Evolutionary conservation across 2,329 filamentous ascomycete genomes (phyloP).

Genomic region (Alternaria alternata): DNA sequence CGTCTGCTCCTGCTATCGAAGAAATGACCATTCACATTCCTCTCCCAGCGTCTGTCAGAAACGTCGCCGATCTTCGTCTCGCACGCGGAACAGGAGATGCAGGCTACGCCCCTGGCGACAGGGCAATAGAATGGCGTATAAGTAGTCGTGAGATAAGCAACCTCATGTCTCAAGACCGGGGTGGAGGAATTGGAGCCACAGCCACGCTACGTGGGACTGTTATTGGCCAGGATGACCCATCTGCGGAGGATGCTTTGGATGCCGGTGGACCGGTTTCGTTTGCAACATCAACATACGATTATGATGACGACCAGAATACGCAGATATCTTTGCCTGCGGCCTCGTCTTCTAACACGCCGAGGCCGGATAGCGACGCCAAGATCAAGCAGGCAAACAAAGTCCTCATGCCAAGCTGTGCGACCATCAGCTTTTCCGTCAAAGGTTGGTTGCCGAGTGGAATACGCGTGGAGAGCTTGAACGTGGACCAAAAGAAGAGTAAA

Average conservation of each 20-base stretch:
- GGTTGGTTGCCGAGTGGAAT: constrained; percentile 72
- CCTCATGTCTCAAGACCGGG: constrained; percentile 48
- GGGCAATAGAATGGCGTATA: constrained; percentile 82
- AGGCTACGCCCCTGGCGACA: constrained; percentile 76
- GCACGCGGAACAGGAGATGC: constrained; percentile 83
- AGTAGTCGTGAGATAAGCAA: constrained; percentile 74
- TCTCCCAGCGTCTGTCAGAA: constrained; percentile 79
- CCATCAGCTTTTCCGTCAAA: constrained; percentile 62
- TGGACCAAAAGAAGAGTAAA: constrained; percentile 79
- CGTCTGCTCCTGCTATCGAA: constrained; percentile 64
- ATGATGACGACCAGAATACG: constrained; percentile 43
- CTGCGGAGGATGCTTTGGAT: constrained; percentile 36
- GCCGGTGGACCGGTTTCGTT: constrained; percentile 43
- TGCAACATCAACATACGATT: constrained; percentile 38
- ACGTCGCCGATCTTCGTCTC: constrained; percentile 81
- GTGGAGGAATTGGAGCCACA: constrained; percentile 66
- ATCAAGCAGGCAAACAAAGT: constrained; percentile 65
- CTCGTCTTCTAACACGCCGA: constrained; percentile 24
- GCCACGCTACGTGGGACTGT: constrained; percentile 83
- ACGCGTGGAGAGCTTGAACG: constrained; percentile 67
- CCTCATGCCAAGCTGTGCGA: constrained; percentile 59
- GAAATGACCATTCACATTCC: constrained; percentile 81
- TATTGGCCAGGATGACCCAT: constrained; percentile 65
- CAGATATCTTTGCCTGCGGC: background rate
- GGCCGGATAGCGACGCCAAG: constrained; percentile 56